Percentiles rank a stretch among this genome's conserved stretches.
These are phyloP conservation scores for Oryza glaberrima DNA, from an alignment of 176 grass and related monocot genomes.

Conservation along the genomic window DNA sequence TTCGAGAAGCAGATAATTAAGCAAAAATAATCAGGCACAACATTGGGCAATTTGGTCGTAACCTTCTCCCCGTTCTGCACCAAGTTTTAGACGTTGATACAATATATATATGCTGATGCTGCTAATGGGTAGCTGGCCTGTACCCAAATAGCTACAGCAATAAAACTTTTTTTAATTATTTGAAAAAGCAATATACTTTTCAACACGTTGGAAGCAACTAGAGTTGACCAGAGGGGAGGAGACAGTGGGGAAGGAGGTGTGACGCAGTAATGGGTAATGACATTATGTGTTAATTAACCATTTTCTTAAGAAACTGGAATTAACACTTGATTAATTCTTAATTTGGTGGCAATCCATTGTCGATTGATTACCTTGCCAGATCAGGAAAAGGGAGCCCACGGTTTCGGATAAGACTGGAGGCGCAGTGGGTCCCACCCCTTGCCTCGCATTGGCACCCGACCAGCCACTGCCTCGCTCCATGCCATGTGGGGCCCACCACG, in stretches of 20 bases:
- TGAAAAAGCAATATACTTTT: neutral
- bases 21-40: neutral
- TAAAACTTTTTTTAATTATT: neutral
- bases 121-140: neutral
- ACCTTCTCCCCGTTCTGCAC: neutral
- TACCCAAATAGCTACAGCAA: conserved; percentile 3
- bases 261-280: conserved; percentile 8
- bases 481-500: conserved; percentile 20
- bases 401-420: conserved; percentile 33
- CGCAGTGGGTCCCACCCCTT: neutral
- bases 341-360: too few relatives aligned
- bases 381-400: conserved; percentile 25
- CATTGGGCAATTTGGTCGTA: conserved; percentile 1
- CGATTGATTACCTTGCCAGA: neutral
- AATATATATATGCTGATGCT: neutral
- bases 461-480: neutral
- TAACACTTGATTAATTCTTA: too few relatives aligned
- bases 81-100: neutral
- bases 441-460: neutral
- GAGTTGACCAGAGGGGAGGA: conserved; percentile 18
- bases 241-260: conserved; percentile 27
- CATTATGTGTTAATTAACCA: too few relatives aligned
- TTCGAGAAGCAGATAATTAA: conserved; percentile 21
- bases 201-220: conserved; percentile 24
- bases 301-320: too few relatives aligned